phyloP scores from a whole-genome alignment of 2,329 filamentous ascomycete species.

The Cadophora luteo-olivacea region DNA sequence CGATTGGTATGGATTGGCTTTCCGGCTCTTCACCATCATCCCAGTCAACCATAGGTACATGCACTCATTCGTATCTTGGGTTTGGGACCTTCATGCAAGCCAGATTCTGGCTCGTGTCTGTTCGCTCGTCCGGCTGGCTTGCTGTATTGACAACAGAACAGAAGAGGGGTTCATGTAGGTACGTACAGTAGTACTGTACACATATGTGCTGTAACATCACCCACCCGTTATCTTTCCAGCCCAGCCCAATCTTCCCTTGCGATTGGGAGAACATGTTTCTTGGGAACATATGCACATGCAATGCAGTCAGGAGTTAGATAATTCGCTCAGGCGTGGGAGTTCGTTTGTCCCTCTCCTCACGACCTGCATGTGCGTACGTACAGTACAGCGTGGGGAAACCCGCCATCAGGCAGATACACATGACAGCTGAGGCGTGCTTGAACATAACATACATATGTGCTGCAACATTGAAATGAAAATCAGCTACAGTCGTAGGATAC shows the following conservation, averaged over 20 bases:
- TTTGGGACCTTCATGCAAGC: background rate
- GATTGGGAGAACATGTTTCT: background rate
- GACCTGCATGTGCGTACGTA: background rate
- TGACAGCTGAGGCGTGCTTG: too few relatives aligned
- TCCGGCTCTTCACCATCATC: background rate
- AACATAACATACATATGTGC: too few relatives aligned
- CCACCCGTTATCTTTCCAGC: background rate
- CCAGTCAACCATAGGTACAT: background rate
- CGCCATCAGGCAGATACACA: background rate
- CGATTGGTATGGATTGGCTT: background rate
- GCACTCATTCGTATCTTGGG: background rate
- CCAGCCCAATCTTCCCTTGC: background rate
- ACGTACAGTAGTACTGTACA: too few relatives aligned
- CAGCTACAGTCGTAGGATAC: too few relatives aligned
- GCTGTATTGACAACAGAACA: background rate
- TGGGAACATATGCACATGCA: background rate
- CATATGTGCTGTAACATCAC: background rate
- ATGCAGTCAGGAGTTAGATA: background rate
- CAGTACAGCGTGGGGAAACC: background rate
- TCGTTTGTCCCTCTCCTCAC: background rate
- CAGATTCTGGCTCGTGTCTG: background rate
- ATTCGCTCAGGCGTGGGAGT: background rate
- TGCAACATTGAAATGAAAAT: too few relatives aligned
- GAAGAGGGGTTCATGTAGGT: background rate
- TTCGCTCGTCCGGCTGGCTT: background rate